Evolutionary conservation across 2,329 filamentous ascomycete species (phyloP).

Genomic region (Nemania bipapillata): DNA sequence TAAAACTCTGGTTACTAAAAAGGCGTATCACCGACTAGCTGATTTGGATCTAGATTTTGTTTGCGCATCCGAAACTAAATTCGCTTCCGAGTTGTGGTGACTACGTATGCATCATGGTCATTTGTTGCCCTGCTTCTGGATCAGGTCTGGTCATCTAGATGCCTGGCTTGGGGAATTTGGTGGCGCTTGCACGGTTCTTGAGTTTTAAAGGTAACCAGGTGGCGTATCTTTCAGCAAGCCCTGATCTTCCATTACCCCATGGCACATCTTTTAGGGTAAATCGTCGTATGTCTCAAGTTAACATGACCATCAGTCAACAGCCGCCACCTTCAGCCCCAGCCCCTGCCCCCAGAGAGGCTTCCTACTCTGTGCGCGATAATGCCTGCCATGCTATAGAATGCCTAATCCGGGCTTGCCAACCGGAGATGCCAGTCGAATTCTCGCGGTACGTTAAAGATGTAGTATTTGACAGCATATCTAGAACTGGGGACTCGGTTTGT

Average conservation of each 20-base stretch:
- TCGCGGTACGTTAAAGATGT: constrained; percentile 46
- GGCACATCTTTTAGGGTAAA: background rate
- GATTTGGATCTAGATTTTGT: constrained; percentile 27
- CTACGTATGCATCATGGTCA: constrained; percentile 29
- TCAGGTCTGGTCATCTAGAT: constrained; percentile 17
- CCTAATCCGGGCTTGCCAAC: constrained; percentile 45
- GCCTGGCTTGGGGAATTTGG: constrained; percentile 6
- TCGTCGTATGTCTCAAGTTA: constrained; percentile 8
- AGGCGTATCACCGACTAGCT: constrained; percentile 27
- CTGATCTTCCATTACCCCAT: constrained; percentile 21
- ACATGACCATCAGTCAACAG: constrained; percentile 33
- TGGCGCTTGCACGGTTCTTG: constrained; percentile 22
- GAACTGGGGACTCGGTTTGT: constrained; percentile 50
- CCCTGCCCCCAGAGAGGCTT: background rate
- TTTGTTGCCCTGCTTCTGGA: constrained; percentile 36
- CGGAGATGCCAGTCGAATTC: constrained; percentile 52
- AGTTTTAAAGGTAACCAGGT: constrained; percentile 41
- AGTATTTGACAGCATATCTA: constrained; percentile 48
- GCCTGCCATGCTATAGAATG: constrained; percentile 48
- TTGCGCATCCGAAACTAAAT: constrained; percentile 30
- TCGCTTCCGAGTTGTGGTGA: constrained; percentile 28
- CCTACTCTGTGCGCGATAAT: constrained; percentile 51
- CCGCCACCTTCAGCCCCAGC: background rate
- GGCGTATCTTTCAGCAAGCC: constrained; percentile 27
- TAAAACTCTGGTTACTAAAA: constrained; percentile 25